Evolutionary conservation across 2,329 filamentous ascomycete genomes (phyloP).

Genomic region (Apiospora phragmitis): DNA sequence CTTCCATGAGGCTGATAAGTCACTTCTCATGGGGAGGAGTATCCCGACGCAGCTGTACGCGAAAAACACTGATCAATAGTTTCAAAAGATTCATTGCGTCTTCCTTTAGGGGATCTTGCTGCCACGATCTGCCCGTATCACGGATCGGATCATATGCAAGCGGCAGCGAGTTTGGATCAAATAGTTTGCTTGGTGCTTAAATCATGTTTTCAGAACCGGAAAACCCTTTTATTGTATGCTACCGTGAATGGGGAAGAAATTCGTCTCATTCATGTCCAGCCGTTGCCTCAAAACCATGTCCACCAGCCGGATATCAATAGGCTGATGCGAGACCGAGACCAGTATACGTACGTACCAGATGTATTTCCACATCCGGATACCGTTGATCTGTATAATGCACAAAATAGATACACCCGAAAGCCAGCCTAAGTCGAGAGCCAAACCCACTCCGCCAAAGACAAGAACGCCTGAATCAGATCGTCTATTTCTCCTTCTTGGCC

Average conservation of each 20-base stretch:
- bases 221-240: slow-evolving; percentile 13
- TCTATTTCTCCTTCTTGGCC: slow-evolving; percentile 93
- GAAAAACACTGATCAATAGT: not conserved
- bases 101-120: not conserved
- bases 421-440: slow-evolving; percentile 33
- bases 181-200: not conserved
- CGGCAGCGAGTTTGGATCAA: not conserved
- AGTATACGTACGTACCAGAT: slow-evolving; percentile 18
- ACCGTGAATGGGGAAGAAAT: slow-evolving; percentile 11
- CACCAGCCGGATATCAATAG: slow-evolving; percentile 20
- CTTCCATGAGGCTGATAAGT: not conserved
- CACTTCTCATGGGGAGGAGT: no score
- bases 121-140: not conserved
- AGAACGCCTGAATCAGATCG: slow-evolving; percentile 37
- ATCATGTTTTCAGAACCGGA: slow-evolving; percentile 8
- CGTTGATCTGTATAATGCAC: slow-evolving; percentile 35
- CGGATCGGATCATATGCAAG: not conserved
- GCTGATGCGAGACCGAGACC: slow-evolving; percentile 20
- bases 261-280: slow-evolving; percentile 10
- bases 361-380: not conserved
- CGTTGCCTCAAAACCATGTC: slow-evolving; percentile 27
- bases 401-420: slow-evolving; percentile 26
- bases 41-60: not conserved
- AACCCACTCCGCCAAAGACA: slow-evolving; percentile 30
- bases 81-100: not conserved